Percentiles rank a stretch among this genome's conserved stretches.
Evolutionary conservation across 2,329 filamentous ascomycete genomes (phyloP).

Genomic region (Fusarium sp.): DNA sequence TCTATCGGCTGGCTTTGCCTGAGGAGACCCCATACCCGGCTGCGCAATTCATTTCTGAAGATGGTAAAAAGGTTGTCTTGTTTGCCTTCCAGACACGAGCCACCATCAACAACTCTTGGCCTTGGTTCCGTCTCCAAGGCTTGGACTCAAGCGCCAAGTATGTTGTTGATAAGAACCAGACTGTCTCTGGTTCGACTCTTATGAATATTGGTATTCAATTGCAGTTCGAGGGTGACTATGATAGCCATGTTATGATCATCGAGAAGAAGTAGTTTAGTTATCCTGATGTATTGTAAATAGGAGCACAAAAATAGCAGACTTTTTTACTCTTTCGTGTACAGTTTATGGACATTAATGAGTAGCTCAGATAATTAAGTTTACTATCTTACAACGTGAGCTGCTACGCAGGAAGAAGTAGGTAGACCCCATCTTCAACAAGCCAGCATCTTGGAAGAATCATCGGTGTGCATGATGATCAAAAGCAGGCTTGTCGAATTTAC

Average conservation of each 20-base stretch:
- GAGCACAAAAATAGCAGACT: background rate
- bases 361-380: no score
- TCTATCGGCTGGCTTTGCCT: constrained; percentile 72
- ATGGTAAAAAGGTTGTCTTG: constrained; percentile 65
- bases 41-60: constrained; percentile 70
- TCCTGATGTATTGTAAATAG: background rate
- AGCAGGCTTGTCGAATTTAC: no score
- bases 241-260: constrained; percentile 71
- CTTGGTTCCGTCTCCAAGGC: constrained; percentile 69
- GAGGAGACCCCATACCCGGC: constrained; percentile 74
- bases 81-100: constrained; percentile 74
- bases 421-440: no score
- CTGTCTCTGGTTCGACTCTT: constrained; percentile 71
- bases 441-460: no score
- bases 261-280: constrained; percentile 54
- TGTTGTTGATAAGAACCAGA: constrained; percentile 65
- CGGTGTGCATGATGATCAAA: no score
- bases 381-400: no score
- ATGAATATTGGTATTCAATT: constrained; percentile 75
- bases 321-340: no score
- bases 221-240: constrained; percentile 67
- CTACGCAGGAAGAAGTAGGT: no score
- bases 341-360: no score
- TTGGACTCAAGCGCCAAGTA: constrained; percentile 70
- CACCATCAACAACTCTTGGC: constrained; percentile 65